Base-by-base conservation (phyloP, 371 early-diverging fungal genomes). In the Saksenaea vasiformis region DNA sequence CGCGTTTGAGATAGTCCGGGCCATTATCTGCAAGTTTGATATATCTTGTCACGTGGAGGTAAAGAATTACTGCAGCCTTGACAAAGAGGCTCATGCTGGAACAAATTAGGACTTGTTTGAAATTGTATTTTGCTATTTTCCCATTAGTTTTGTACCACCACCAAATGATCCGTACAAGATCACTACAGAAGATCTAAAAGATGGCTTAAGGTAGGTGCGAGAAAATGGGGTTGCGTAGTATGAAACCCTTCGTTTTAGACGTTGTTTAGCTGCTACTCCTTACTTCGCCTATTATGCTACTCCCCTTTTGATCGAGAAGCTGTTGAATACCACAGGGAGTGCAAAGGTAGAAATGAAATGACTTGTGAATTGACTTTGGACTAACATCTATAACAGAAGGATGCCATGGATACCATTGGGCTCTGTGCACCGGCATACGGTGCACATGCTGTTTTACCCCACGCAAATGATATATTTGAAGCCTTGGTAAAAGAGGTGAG, bases 101-200 rank as follows among this genome's bases (percentile, higher is more conserved):
- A 34, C 41, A 15, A 27, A 54, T 13, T 65, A 85, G 87, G 93
- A 93, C 54, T 66, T 97, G 41, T 97, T 97, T 72, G 96, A 98
- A 39, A 85, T 94, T 22, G 83, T 92, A 15, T 97, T 93, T 67
- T 95, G 96, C 77, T 98, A 98, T 79, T 98, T 98, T 67, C 98
- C 98, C 0, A 97, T 98, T 69, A 95, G 97, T 5, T 98, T 96
- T 77, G 85, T 87, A 69, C 89, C 95, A 27, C 91, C 91, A 0
- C 91, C 90, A 47, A 90, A 87, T 57, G 97, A 95, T 76, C 87
- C 90, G 0, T 88, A 89, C 39, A 90, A 90, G 4, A 91, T 98
- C 34, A 91, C 97, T 3, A 85, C 95, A 4, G 90, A 91, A 19
- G 87, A 93, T 70, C 76, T 98, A 27, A 95, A 96, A 73, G 53